Percentiles rank a stretch among this genome's conserved stretches.
Evolutionary conservation across 768 basidiomycete genomes (phyloP).

Genomic region (Lactarius psammicola): DNA sequence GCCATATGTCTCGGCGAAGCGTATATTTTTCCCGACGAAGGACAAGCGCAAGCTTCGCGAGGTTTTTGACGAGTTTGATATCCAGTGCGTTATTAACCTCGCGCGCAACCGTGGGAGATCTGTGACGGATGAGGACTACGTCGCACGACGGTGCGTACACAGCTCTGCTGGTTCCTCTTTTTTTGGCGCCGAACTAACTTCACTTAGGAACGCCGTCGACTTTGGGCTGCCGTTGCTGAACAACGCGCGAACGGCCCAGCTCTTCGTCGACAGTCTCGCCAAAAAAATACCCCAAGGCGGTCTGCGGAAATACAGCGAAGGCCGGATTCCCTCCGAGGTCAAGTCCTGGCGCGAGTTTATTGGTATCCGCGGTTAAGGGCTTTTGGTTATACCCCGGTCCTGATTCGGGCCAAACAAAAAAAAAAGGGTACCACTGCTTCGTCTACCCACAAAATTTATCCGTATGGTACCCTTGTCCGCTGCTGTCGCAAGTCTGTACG

Average conservation of each 20-base stretch:
- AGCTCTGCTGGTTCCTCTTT: constrained; percentile 3
- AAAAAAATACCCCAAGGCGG: constrained; percentile 82
- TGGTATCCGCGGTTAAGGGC: constrained; percentile 57
- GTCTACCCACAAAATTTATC: constrained; percentile 4
- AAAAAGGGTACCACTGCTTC: background rate
- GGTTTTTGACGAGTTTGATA: constrained; percentile 92
- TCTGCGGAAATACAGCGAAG: constrained; percentile 77
- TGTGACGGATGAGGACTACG: constrained; percentile 91
- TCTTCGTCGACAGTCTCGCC: constrained; percentile 88
- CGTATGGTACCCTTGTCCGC: background rate
- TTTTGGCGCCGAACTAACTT: background rate
- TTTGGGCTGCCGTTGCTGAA: constrained; percentile 83
- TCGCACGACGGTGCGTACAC: constrained; percentile 73
- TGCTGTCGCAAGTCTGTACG: constrained; percentile 11
- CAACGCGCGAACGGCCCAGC: constrained; percentile 81
- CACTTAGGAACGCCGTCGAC: constrained; percentile 24
- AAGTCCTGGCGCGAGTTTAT: constrained; percentile 90
- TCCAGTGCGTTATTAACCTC: constrained; percentile 92
- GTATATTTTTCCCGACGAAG: constrained; percentile 93
- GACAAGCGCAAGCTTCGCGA: constrained; percentile 95
- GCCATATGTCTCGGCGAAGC: constrained; percentile 75
- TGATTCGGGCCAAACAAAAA: background rate
- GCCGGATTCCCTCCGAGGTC: constrained; percentile 87
- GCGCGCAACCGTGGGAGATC: constrained; percentile 73
- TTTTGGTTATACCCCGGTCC: constrained; percentile 4